Evolutionary conservation across 768 basidiomycete species (phyloP).

Genomic region (Boletus subcaerulescens): DNA sequence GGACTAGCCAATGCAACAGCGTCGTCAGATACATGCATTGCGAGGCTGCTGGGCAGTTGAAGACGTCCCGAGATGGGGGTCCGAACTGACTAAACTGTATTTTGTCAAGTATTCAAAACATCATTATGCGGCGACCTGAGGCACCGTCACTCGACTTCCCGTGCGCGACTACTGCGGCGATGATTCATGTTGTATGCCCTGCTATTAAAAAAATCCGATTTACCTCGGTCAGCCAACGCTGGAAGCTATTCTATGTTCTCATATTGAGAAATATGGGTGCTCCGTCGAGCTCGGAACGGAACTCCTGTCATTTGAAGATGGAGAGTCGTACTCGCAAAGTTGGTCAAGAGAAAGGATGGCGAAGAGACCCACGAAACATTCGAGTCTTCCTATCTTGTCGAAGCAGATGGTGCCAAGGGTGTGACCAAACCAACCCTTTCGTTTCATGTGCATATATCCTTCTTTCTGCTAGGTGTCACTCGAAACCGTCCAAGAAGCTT

Average conservation of each 20-base stretch:
- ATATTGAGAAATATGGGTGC: slow-evolving; percentile 23
- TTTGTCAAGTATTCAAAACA: background rate
- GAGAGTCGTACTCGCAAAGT: slow-evolving; percentile 36
- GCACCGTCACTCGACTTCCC: background rate
- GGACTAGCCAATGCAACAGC: too few relatives aligned
- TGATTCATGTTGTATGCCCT: background rate
- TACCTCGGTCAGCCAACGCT: slow-evolving; percentile 24
- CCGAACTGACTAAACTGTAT: background rate
- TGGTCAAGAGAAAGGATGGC: slow-evolving; percentile 29
- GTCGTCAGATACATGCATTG: too few relatives aligned
- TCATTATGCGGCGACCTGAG: background rate
- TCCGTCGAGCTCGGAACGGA: slow-evolving; percentile 44
- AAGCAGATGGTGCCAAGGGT: slow-evolving; percentile 40
- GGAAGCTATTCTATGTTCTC: slow-evolving; percentile 27
- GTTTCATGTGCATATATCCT: background rate
- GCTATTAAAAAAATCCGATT: slow-evolving; percentile 8
- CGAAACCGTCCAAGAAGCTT: slow-evolving; percentile 35
- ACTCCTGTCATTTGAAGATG: slow-evolving; percentile 39
- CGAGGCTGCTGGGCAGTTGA: too few relatives aligned
- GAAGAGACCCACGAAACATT: slow-evolving; percentile 26
- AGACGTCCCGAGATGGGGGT: too few relatives aligned
- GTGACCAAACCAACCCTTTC: background rate
- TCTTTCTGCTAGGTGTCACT: slow-evolving; percentile 26
- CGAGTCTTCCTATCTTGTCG: slow-evolving; percentile 36
- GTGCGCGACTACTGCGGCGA: too few relatives aligned